Evolutionary conservation across 2,329 filamentous ascomycete species (phyloP).

Genomic region (Pseudopithomyces chartarum): DNA sequence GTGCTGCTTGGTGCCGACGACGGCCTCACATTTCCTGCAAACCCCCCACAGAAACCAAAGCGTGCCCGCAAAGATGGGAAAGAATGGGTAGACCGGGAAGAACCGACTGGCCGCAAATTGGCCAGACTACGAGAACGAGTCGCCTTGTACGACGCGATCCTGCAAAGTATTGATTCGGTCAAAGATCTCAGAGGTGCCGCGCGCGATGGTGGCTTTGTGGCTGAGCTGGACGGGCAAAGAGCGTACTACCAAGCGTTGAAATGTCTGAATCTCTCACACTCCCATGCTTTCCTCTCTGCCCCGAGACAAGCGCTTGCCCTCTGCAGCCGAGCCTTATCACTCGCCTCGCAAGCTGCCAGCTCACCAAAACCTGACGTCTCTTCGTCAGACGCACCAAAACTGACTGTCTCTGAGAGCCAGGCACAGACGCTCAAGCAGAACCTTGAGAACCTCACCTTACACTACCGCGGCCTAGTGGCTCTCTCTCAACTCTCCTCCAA

Average conservation of each 20-base stretch:
- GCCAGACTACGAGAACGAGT: slow-evolving; percentile 83
- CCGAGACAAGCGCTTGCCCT: slow-evolving; percentile 84
- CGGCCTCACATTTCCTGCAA: slow-evolving; percentile 65
- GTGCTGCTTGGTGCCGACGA: slow-evolving; percentile 84
- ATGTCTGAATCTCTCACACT: slow-evolving; percentile 84
- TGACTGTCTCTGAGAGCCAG: slow-evolving; percentile 68
- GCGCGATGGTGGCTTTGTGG: slow-evolving; percentile 75
- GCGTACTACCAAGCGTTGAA: slow-evolving; percentile 89
- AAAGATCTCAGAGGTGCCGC: slow-evolving; percentile 89
- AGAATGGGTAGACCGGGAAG: slow-evolving; percentile 57
- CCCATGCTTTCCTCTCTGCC: slow-evolving; percentile 75
- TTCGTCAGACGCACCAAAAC: slow-evolving; percentile 61
- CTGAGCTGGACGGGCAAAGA: slow-evolving; percentile 77
- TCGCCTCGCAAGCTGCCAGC: slow-evolving; percentile 59
- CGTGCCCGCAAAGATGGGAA: slow-evolving; percentile 56
- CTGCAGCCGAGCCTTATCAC: slow-evolving; percentile 71
- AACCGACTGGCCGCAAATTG: slow-evolving; percentile 75
- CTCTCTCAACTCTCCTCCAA: slow-evolving; percentile 68
- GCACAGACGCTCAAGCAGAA: slow-evolving; percentile 64
- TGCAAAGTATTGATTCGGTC: slow-evolving; percentile 89
- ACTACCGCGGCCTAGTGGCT: slow-evolving; percentile 84
- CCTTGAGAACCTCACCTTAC: slow-evolving; percentile 74
- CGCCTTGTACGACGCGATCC: slow-evolving; percentile 86
- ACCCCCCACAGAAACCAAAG: slow-evolving; percentile 59
- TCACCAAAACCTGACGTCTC: slow-evolving; percentile 43